Evolutionary conservation across 768 basidiomycete genomes (phyloP).

Genomic region (Leccinum uliginosum): DNA sequence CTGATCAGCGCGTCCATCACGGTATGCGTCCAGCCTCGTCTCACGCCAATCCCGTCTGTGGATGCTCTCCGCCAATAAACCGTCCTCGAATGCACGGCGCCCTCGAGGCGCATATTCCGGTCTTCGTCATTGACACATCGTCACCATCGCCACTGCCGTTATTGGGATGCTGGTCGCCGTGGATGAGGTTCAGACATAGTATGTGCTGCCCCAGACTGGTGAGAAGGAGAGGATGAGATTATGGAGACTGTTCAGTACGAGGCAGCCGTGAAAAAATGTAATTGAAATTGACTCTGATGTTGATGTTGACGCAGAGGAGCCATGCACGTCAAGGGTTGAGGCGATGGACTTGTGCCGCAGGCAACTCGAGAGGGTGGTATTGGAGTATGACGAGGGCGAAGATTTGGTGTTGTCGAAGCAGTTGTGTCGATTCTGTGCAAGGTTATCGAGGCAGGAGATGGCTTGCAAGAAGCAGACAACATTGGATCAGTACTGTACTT

Average conservation of each 20-base stretch:
- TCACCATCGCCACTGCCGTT: too few species aligned
- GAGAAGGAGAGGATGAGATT: too few species aligned
- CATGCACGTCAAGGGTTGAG: background rate
- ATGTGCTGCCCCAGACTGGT: background rate
- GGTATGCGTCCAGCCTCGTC: conserved; percentile 44
- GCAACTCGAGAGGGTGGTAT: background rate
- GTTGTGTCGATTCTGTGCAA: background rate
- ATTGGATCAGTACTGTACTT: background rate
- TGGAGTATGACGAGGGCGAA: background rate
- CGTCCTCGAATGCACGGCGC: conserved; percentile 61
- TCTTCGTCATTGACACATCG: too few species aligned
- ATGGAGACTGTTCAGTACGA: too few species aligned
- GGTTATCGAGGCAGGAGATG: background rate
- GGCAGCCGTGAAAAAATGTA: too few species aligned
- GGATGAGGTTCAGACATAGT: too few species aligned
- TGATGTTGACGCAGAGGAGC: background rate
- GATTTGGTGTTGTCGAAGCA: background rate
- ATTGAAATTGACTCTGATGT: too few species aligned
- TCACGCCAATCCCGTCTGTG: conserved; percentile 79
- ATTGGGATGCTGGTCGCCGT: too few species aligned
- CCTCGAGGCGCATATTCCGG: too few species aligned
- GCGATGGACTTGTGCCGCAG: background rate
- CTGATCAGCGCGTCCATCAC: conserved; percentile 15
- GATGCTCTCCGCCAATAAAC: conserved; percentile 53
- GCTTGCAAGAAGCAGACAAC: background rate